A percentile compares a stretch with the other conserved stretches of the same genome.
These are phyloP conservation scores for Lotmaria passim DNA, from an alignment of 208 protist species.

Conservation along the genomic window DNA sequence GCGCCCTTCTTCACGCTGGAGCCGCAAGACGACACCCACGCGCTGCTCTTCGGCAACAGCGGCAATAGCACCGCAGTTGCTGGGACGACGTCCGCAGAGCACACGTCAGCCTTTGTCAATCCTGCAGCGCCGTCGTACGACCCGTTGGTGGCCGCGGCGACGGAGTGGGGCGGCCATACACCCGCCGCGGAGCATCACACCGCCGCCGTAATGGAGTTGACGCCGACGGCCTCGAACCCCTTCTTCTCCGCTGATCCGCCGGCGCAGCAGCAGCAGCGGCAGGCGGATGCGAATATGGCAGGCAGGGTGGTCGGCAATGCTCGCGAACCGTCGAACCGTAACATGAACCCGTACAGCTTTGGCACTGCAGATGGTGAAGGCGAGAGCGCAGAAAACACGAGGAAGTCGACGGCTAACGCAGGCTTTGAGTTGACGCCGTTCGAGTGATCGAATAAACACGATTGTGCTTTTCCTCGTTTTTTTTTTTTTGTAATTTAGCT, in stretches of 20 bases:
- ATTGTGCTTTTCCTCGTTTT: too few species aligned
- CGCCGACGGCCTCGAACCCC: slow-evolving; percentile 20
- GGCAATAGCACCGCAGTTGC: not conserved
- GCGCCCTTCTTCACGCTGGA: slow-evolving; percentile 24
- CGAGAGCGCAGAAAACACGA: not conserved
- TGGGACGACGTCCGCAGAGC: not conserved
- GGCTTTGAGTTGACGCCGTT: slow-evolving; percentile 28
- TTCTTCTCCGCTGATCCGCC: slow-evolving; percentile 18
- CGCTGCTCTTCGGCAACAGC: not conserved
- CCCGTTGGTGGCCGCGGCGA: slow-evolving; percentile 5
- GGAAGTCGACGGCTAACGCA: not conserved
- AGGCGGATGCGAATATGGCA: too few species aligned
- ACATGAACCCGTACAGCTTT: slow-evolving; percentile 14
- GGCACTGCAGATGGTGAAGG: not conserved
- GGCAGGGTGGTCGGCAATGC: not conserved
- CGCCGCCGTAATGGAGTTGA: slow-evolving; percentile 16
- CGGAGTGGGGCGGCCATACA: slow-evolving; percentile 1
- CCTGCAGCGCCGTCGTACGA: not conserved
- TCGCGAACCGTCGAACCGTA: not conserved
- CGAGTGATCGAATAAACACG: not conserved
- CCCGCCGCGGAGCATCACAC: not conserved
- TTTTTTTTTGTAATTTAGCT: too few species aligned
- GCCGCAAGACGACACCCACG: slow-evolving; percentile 2
- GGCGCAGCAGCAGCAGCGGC: not conserved
- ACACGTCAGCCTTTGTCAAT: not conserved